Evolutionary conservation across 2,329 filamentous ascomycete genomes (phyloP), one percentile per base, ranked within the genome.

Genomic region (Mycosphaerella sp.): DNA sequence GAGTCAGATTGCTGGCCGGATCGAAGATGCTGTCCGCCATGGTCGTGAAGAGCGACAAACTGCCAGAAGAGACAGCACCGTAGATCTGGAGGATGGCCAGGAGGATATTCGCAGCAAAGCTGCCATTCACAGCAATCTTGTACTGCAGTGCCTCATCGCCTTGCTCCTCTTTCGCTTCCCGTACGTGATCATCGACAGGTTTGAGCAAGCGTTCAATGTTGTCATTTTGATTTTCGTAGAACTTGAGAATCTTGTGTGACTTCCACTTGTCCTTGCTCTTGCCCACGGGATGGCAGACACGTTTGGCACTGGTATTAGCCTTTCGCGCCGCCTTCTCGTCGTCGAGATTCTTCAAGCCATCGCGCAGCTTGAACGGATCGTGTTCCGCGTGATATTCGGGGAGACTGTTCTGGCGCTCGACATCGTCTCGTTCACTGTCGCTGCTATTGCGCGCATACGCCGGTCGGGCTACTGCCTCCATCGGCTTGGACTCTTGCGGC

Each of bases 1-100:
- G 79, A 0, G 88, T 92, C 49, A 96, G 70, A 66, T 95, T 96
- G 66, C 87, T 92, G 39, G 66, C 45, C 10, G 65, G 93, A 68
- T 97, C 93, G 73, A 97, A 97, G 61, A 97, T 79, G 48, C 91
- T 84, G 72, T 98, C 93, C 12, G 91, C 92, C 87, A 95, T 95
- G 59, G 92, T 98, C 12, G 93, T 96, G 75, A 97, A 96, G 45
- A 98, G 83, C 4, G 92, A 95, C 36, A 97, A 80, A n/a, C 90
- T 96, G 45, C 86, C 84, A 0, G 91, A 95, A 0, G 87, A 82
- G 44, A 89, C 80, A 57, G 93, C 93, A 42, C 86, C 93, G 69
- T 95, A 98, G 38, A 96, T 76, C 72, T 98, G 93, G 14, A 98
- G 78, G 3, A 78, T 78, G 0, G 91, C 83, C 5, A 98, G 79